Evolutionary conservation across 305 asterid species (phyloP).

Genomic region (Euphrasia arctica): DNA sequence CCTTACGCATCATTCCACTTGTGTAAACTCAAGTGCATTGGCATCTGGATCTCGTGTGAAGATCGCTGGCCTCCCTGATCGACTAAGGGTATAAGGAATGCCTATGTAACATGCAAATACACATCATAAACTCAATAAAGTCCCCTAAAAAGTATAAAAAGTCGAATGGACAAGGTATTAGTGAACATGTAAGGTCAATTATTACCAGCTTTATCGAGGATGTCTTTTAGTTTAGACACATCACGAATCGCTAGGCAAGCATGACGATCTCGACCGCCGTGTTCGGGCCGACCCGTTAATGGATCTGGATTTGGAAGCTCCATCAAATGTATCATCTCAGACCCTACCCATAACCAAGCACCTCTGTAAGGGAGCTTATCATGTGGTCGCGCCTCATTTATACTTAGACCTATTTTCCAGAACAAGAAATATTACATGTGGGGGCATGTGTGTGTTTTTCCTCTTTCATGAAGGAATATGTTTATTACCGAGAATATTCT

Average conservation of each 20-base stretch:
- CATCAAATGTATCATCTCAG: constrained; percentile 95
- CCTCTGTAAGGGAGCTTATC: constrained; percentile 91
- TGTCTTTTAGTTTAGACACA: constrained; percentile 74
- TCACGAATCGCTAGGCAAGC: constrained; percentile 76
- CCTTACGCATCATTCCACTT: constrained; percentile 41
- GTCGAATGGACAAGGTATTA: neutral
- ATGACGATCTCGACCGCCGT: constrained; percentile 93
- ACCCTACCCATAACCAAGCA: constrained; percentile 96
- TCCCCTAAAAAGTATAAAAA: neutral
- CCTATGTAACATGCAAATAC: constrained; percentile 38
- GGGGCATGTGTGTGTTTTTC: neutral
- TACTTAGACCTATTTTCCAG: constrained; percentile 50
- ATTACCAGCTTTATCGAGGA: constrained; percentile 78
- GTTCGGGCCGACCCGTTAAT: constrained; percentile 75
- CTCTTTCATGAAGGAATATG: constrained; percentile 2
- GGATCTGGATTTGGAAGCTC: constrained; percentile 99
- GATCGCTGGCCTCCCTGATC: constrained; percentile 91
- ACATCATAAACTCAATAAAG: constrained; percentile 1
- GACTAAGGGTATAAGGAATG: constrained; percentile 77
- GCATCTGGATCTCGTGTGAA: constrained; percentile 92
- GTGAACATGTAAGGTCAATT: neutral
- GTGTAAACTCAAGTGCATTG: constrained; percentile 93
- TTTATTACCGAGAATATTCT: constrained; percentile 66
- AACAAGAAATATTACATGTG: neutral
- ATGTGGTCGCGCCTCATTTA: constrained; percentile 94